A percentile compares a stretch with the other conserved stretches of the same genome.
Evolutionary conservation across 2,329 filamentous ascomycete species (phyloP).

Genomic region (Boeremia lycopersici): DNA sequence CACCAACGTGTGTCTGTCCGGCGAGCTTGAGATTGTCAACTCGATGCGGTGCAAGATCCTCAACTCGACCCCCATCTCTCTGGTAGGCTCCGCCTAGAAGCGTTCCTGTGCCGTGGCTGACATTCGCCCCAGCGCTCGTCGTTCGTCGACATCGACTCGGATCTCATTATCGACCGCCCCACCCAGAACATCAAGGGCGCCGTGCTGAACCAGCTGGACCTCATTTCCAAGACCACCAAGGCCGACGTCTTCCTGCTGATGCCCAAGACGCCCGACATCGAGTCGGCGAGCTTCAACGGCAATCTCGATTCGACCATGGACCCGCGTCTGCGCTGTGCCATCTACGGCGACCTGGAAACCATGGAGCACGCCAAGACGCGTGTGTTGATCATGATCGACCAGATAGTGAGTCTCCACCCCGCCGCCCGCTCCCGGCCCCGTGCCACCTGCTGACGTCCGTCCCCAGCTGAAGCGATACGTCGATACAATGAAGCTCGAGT

Average conservation of each 20-base stretch:
- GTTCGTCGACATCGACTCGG: slow-evolving; percentile 89
- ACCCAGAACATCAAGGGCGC: slow-evolving; percentile 71
- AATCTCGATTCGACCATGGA: slow-evolving; percentile 79
- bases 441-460: slow-evolving; percentile 43
- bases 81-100: slow-evolving; percentile 66
- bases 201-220: slow-evolving; percentile 84
- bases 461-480: slow-evolving; percentile 72
- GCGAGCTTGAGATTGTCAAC: slow-evolving; percentile 83
- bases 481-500: slow-evolving; percentile 80
- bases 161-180: slow-evolving; percentile 80
- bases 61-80: slow-evolving; percentile 87
- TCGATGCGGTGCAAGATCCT: slow-evolving; percentile 88
- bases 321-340: slow-evolving; percentile 87
- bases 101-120: slow-evolving; percentile 27
- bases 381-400: slow-evolving; percentile 95
- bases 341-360: slow-evolving; percentile 94
- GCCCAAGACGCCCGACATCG: slow-evolving; percentile 80
- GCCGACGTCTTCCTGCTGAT: slow-evolving; percentile 96
- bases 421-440: slow-evolving; percentile 23
- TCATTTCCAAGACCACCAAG: slow-evolving; percentile 84
- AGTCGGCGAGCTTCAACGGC: slow-evolving; percentile 77
- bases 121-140: slow-evolving; percentile 74
- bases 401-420: slow-evolving; percentile 67
- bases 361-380: slow-evolving; percentile 97
- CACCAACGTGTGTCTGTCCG: slow-evolving; percentile 90